A percentile compares a stretch with the other conserved stretches of the same genome.
Evolutionary conservation across 768 basidiomycete genomes (phyloP).

Genomic region (Dioszegia aurantiaca): DNA sequence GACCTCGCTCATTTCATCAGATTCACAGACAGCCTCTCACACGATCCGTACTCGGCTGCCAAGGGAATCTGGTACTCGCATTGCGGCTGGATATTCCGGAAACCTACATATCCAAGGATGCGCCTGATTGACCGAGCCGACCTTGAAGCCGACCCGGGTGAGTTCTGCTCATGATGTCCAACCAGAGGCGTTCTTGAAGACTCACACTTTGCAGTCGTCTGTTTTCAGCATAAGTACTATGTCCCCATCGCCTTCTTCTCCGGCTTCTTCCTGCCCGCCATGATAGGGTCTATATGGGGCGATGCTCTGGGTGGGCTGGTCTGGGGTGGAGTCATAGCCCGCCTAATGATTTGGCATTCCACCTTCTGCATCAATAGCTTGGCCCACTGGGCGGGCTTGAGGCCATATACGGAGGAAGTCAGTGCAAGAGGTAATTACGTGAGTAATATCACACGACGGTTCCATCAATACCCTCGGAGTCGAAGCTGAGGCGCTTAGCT

Average conservation of each 20-base stretch:
- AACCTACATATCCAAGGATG: conserved; percentile 65
- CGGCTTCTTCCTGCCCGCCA: conserved; percentile 62
- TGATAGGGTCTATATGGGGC: conserved; percentile 54
- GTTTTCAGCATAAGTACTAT: conserved; percentile 69
- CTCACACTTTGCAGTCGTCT: conserved; percentile 58
- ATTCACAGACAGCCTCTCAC: conserved; percentile 61
- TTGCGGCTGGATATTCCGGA: conserved; percentile 82
- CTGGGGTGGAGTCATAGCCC: conserved; percentile 67
- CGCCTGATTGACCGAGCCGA: conserved; percentile 66
- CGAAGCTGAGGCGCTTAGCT: conserved; percentile 54
- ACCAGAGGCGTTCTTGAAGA: neutral
- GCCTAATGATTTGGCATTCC: conserved; percentile 60
- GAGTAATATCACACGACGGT: conserved; percentile 31
- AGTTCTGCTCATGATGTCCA: too few relatives aligned
- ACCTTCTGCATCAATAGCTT: conserved; percentile 55
- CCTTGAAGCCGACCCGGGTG: conserved; percentile 67
- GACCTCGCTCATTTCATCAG: conserved; percentile 13
- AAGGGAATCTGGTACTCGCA: conserved; percentile 72
- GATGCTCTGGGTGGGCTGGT: conserved; percentile 68
- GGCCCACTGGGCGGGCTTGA: conserved; percentile 77
- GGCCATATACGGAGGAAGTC: conserved; percentile 76
- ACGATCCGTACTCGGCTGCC: conserved; percentile 70
- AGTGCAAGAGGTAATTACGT: conserved; percentile 73
- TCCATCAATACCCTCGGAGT: too few relatives aligned
- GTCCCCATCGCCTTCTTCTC: conserved; percentile 62